Base-by-base conservation (phyloP, 768 basidiomycete species). In the Tubosaeta brunneosetosa region DNA sequence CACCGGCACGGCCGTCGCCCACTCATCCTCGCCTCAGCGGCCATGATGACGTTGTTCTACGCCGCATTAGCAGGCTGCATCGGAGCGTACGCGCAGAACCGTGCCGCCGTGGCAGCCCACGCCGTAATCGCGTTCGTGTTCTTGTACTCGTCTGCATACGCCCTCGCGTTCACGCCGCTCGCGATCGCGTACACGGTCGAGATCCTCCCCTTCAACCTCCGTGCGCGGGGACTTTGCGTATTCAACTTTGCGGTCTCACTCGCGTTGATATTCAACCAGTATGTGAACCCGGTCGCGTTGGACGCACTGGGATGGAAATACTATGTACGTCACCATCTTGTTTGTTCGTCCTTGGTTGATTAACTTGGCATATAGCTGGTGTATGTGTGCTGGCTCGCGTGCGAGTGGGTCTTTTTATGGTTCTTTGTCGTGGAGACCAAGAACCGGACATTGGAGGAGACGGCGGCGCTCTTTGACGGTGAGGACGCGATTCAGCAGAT, bases 121-220 rank as follows among this genome's bases (percentile, higher is more conserved):
- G 78, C 58, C 5, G 61, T 60, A 2, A 57, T 62, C 19, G 61
- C 80, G 13, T 76, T 87, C 68, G 83, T 89, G 58, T 87, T 88
- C 4, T 71, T 76, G 47, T 78, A 73, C 59, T 67, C 71, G 25
- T 75, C 73, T 60, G 61, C 66, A 22, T 82, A 82, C 55, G 84
- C 88, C 60, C 74, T 90, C 53, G 85, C 86, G 29, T 91, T 90
- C 65, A 86, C 85, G 1, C 88, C 91, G 3, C 78, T 92, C 71
- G 72, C 86, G 22, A 68, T 81, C 31, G 61, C 76, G 1, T 84
- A 82, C 59, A 76, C 79, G 12, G 72, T 92, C 49, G 92, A 94
- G 65, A 91, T 94, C 56, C 68, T 93, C 3, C 91, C 90, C 0
- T 90, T 83, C 68, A 76, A 74, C 53, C 83, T 92, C 52, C 83